These are phyloP conservation scores for Pseudotulostoma volvatum DNA, from an alignment of 495 filamentous ascomycete genomes.

Conservation along the genomic window DNA sequence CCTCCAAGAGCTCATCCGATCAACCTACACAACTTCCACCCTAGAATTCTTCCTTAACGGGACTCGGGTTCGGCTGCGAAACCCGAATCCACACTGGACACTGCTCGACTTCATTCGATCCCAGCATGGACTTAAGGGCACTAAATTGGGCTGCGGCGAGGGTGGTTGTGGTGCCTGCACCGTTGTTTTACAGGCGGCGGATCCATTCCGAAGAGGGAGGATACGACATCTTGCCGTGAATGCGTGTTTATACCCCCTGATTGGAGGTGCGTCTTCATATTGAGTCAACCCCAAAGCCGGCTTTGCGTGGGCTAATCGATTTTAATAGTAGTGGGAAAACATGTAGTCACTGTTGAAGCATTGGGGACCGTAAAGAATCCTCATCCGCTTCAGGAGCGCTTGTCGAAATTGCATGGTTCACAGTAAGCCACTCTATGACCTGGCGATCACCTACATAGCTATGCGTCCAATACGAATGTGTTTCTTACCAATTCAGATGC, in stretches of 20 bases:
- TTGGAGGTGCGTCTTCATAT: conserved; percentile 38
- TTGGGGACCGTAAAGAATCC: conserved; percentile 79
- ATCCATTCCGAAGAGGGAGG: conserved; percentile 44
- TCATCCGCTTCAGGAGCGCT: conserved; percentile 82
- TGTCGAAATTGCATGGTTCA: conserved; percentile 47
- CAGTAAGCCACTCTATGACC: too few species aligned
- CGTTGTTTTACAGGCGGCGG: conserved; percentile 39
- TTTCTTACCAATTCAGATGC: conserved; percentile 45
- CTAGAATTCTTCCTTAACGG: conserved; percentile 78
- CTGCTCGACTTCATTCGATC: conserved; percentile 79
- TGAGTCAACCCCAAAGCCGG: too few species aligned
- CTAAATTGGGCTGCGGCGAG: conserved; percentile 70
- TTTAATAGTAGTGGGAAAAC: conserved; percentile 66
- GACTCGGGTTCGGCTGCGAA: conserved; percentile 70
- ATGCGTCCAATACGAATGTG: too few species aligned
- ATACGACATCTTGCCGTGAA: conserved; percentile 74
- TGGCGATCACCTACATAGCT: too few species aligned
- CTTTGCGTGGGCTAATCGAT: too few species aligned
- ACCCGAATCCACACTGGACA: conserved; percentile 78
- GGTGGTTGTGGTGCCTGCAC: conserved; percentile 96
- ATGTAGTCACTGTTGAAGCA: conserved; percentile 97
- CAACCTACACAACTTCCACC: conserved; percentile 14
- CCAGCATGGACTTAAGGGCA: conserved; percentile 73
- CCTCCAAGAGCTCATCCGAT: conserved; percentile 7
- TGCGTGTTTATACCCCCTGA: conserved; percentile 81